Evolutionary conservation across 1,284 basidiomycete species (phyloP).

Genomic region (Naganishia sp.): DNA sequence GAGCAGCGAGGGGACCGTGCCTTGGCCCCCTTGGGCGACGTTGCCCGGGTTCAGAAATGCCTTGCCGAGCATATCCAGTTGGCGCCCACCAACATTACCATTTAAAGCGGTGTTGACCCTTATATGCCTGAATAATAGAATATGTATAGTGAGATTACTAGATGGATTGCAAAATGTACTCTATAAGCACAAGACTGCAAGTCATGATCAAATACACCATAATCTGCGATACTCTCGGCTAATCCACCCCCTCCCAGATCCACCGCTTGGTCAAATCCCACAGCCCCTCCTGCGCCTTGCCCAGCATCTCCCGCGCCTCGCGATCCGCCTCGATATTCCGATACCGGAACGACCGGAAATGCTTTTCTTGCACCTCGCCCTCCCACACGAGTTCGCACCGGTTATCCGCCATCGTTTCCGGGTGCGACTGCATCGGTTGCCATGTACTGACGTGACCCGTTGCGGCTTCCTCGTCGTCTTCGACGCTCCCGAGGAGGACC

Average conservation of each 20-base stretch:
- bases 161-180: background rate
- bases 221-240: background rate
- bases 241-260: conserved; percentile 53
- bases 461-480: conserved; percentile 52
- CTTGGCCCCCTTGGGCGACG: conserved; percentile 38
- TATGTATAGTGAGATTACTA: background rate
- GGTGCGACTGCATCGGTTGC: conserved; percentile 42
- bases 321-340: conserved; percentile 82
- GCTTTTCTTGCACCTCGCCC: conserved; percentile 78
- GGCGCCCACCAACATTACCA: conserved; percentile 27
- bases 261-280: conserved; percentile 89
- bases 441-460: conserved; percentile 3
- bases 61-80: conserved; percentile 40
- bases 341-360: conserved; percentile 77
- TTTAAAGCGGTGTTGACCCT: background rate
- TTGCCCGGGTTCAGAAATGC: conserved; percentile 37
- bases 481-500: conserved; percentile 56
- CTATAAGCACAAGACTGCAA: background rate
- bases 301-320: conserved; percentile 80
- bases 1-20: conserved; percentile 36
- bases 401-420: conserved; percentile 74
- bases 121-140: background rate
- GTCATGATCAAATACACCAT: background rate
- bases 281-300: conserved; percentile 77
- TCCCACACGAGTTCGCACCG: conserved; percentile 91